Percentiles rank a stretch among this genome's conserved stretches.
Conservation (phyloP, 2,329 filamentous ascomycete species). For the Diaporthe sp. region DNA sequence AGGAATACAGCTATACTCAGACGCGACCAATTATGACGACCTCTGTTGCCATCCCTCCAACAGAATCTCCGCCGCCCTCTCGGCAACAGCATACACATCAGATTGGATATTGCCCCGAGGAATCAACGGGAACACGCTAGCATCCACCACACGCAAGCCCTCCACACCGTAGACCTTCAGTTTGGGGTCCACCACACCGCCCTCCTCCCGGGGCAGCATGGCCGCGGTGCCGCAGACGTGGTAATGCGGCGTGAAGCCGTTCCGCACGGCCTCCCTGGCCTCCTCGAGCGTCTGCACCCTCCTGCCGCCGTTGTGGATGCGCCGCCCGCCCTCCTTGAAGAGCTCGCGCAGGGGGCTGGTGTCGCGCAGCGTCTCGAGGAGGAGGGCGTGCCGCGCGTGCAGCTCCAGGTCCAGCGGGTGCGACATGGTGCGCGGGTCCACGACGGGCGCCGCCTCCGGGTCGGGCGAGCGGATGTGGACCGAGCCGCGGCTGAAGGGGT, state of each 20-base stretch:
- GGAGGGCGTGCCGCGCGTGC: constrained; percentile 57
- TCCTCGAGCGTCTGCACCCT: constrained; percentile 32
- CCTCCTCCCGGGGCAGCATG: constrained; percentile 28
- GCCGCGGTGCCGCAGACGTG: constrained; percentile 36
- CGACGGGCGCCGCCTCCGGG: constrained; percentile 58
- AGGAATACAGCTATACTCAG: no score
- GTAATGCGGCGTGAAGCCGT: constrained; percentile 24
- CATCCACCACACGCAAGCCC: constrained; percentile 30
- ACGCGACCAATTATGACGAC: not conserved
- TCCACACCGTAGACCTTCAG: constrained; percentile 31
- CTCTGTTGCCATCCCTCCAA: constrained; percentile 21
- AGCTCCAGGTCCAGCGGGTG: constrained; percentile 61
- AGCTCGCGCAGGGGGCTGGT: constrained; percentile 55
- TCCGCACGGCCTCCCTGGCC: constrained; percentile 24
- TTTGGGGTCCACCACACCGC: constrained; percentile 30
- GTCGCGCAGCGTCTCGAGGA: constrained; percentile 56
- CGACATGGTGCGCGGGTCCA: constrained; percentile 68
- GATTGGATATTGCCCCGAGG: constrained; percentile 33
- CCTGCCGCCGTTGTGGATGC: constrained; percentile 32
- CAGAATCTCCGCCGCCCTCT: constrained; percentile 34
- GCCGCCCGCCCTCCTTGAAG: constrained; percentile 48
- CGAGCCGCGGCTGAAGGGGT: constrained; percentile 69
- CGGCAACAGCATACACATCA: constrained; percentile 36
- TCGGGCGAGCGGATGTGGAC: constrained; percentile 65
- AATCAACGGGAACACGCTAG: constrained; percentile 38